These are phyloP conservation scores for Scedosporium apiospermum DNA, from an alignment of 2,329 filamentous ascomycete genomes.

Conservation along the genomic window DNA sequence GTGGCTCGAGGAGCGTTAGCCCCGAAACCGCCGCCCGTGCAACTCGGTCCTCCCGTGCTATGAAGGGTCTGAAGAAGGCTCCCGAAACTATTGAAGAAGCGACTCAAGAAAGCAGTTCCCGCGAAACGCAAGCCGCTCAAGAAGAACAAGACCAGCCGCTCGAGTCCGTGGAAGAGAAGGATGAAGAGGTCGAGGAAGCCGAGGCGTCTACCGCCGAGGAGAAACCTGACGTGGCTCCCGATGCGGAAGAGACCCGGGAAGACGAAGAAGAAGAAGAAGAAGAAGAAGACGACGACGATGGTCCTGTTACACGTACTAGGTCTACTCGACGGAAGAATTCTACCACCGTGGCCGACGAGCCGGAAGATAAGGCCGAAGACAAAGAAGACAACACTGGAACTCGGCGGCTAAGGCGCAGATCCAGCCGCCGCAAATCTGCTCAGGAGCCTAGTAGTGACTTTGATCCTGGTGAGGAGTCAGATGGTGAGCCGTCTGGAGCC, in stretches of 20 bases:
- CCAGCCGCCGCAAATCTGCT: conserved; percentile 30
- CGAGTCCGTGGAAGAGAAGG: conserved; percentile 19
- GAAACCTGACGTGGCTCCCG: conserved; percentile 12
- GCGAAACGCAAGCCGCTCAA: conserved; percentile 24
- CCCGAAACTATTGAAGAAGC: conserved; percentile 42
- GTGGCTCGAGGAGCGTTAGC: conserved; percentile 44
- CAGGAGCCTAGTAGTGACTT: conserved; percentile 53
- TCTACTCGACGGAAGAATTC: conserved; percentile 23
- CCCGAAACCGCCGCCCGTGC: conserved; percentile 38
- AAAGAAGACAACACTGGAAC: conserved; percentile 22
- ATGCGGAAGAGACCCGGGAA: conserved; percentile 13
- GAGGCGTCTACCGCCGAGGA: conserved; percentile 9
- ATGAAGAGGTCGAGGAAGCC: conserved; percentile 17
- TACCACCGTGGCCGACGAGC: conserved; percentile 17
- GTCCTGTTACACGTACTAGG: conserved; percentile 37
- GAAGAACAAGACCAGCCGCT: conserved; percentile 25
- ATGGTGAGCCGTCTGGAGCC: conserved; percentile 45
- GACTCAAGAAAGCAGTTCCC: conserved; percentile 40
- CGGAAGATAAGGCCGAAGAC: conserved; percentile 17
- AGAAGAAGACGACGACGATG: conserved; percentile 42
- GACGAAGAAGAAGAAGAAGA: conserved; percentile 33
- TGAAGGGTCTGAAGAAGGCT: conserved; percentile 40
- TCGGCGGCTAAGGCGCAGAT: conserved; percentile 38
- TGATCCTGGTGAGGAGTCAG: conserved; percentile 50
- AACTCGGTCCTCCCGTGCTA: conserved; percentile 36